These are phyloP conservation scores for Thalassiosira sp. DNA, from an alignment of 352 stramenopile genomes.

Conservation along the genomic window DNA sequence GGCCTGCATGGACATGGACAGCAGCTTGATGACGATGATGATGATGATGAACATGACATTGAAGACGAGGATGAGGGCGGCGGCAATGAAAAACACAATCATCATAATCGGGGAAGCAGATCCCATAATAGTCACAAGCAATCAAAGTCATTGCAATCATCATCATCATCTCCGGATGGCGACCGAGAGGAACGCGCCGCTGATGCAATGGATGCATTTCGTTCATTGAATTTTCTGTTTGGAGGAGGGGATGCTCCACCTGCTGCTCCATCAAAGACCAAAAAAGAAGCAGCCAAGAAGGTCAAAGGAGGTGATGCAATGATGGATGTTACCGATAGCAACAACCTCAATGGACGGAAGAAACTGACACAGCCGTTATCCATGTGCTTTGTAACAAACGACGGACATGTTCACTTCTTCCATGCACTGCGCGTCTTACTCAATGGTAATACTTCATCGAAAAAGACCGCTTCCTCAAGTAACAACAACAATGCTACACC, in stretches of 20 bases:
- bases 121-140: too few species aligned
- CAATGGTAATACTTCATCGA: constrained; percentile 6
- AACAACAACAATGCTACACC: constrained; percentile 16
- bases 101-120: background rate
- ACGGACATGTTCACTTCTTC: constrained; percentile 60
- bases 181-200: constrained; percentile 32
- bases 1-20: background rate
- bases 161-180: too few species aligned
- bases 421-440: constrained; percentile 48
- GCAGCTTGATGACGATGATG: background rate
- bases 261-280: background rate
- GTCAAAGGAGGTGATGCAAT: background rate
- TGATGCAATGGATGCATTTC: constrained; percentile 41
- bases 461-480: background rate
- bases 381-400: constrained; percentile 46
- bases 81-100: constrained; percentile 6
- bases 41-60: constrained; percentile 19
- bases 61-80: constrained; percentile 16
- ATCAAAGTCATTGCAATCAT: too few species aligned
- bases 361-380: constrained; percentile 39
- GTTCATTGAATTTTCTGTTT: constrained; percentile 48
- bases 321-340: constrained; percentile 5
- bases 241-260: background rate
- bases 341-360: constrained; percentile 1
- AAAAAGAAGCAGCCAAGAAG: background rate